A percentile compares a stretch with the other conserved stretches of the same genome.
phyloP scores from a whole-genome alignment of 2,329 filamentous ascomycete species.

The Aspergillus sp. region DNA sequence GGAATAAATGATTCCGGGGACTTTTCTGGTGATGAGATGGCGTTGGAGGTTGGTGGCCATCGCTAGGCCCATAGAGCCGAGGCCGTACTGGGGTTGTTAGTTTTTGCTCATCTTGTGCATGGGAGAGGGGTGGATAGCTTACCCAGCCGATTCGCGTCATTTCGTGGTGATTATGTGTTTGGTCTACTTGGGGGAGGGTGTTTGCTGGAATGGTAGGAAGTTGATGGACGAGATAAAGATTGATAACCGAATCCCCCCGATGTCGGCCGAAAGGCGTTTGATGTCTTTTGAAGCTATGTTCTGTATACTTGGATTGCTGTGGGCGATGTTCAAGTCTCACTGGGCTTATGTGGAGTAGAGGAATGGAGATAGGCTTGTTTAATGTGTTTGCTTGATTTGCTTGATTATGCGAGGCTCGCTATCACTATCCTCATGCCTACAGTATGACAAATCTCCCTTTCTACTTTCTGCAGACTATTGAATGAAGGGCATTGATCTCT shows the following conservation, averaged over 20 bases:
- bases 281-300: neutral
- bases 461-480: too few relatives aligned
- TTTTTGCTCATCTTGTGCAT: neutral
- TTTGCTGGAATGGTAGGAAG: neutral
- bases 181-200: neutral
- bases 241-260: constrained; percentile 13
- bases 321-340: too few relatives aligned
- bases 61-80: constrained; percentile 41
- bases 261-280: constrained; percentile 7
- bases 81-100: constrained; percentile 28
- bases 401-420: too few relatives aligned
- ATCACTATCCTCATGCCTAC: too few relatives aligned
- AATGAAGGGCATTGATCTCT: too few relatives aligned
- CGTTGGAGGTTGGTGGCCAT: constrained; percentile 40
- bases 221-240: neutral
- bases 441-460: too few relatives aligned
- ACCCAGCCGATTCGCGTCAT: constrained; percentile 34
- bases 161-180: constrained; percentile 1
- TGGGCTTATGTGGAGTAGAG: too few relatives aligned
- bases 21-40: constrained; percentile 29
- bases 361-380: too few relatives aligned
- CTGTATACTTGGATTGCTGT: too few relatives aligned
- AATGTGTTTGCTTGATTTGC: too few relatives aligned
- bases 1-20: constrained; percentile 29
- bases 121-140: constrained; percentile 3